Evolutionary conservation across 805 yeast species (phyloP), one percentile per base, ranked within the genome.

Genomic region (Kodamaea nitidulidarum): DNA sequence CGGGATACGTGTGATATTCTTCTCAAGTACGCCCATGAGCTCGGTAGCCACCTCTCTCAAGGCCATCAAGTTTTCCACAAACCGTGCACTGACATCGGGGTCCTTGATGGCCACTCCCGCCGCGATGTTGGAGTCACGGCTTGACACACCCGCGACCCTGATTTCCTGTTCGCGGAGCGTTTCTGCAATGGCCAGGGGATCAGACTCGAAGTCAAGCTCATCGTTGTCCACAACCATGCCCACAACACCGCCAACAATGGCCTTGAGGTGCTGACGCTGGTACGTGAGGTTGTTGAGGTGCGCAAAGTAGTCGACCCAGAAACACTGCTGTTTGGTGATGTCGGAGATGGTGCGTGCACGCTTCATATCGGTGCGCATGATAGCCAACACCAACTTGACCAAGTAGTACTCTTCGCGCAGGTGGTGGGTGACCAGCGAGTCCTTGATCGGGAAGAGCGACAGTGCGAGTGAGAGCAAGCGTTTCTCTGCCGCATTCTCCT

Each of bases 21-120:
- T 56, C 17, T 71, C 73, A 16, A 88, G 51, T 0, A 75, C 51
- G 14, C 74, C 74, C 49, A 87, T 67, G 7, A 85, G 63, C 40
- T 78, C 77, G 17, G 83, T 76, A 0, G 87, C 67, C 32, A 73
- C 69, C 45, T 85, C 95, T 57, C 98, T 76, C 38, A 93, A 61
- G 15, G 66, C 65, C 59, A 85, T 85, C 51, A 93, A 65, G 49
- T 93, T 90, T 25, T 70, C 60, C 24, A 93, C 81, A 56, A 87
- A 93, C 31, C 71, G 70, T 0, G 63, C 60, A 24, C 93, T 75
- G 0, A 91, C 88, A n/a, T 74, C 80, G 1, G 80, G 75, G 47
- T 86, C 90, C 46, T 82, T 83, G 45, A 91, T 86, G 1, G 98
- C 95, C 27, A 65, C 70, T 39, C 77, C 82, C 0, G 84, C 80